phyloP scores from a whole-genome alignment of 1,284 basidiomycete species.

The Cryptococcus hybrid region DNA sequence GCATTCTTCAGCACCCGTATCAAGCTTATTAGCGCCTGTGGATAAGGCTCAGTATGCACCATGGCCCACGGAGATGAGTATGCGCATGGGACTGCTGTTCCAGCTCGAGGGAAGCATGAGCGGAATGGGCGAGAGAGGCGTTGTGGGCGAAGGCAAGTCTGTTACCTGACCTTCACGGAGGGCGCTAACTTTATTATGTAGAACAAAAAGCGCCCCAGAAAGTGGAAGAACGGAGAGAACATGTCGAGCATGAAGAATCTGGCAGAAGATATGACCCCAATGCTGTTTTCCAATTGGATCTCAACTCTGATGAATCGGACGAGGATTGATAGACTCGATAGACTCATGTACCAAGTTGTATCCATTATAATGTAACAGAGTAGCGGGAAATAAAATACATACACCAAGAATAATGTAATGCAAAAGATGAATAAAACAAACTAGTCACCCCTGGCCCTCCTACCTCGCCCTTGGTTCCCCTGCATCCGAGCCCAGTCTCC shows the following conservation, averaged over 20 bases:
- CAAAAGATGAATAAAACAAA: background rate
- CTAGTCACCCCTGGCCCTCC: constrained; percentile 38
- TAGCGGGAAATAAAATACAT: background rate
- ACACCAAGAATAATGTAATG: background rate
- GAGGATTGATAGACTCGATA: constrained; percentile 9
- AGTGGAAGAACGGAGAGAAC: constrained; percentile 3
- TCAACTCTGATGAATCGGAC: constrained; percentile 38
- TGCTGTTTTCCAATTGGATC: constrained; percentile 40
- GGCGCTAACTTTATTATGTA: background rate
- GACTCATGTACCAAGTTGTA: background rate
- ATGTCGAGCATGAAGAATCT: constrained; percentile 28
- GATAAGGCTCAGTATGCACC: constrained; percentile 33
- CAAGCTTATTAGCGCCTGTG: constrained; percentile 20
- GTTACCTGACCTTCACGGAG: background rate
- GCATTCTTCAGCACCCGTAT: constrained; percentile 39
- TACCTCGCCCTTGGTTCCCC: constrained; percentile 34
- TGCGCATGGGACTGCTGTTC: constrained; percentile 44
- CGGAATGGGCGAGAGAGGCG: constrained; percentile 34
- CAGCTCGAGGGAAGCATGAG: constrained; percentile 43
- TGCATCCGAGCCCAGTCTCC: constrained; percentile 50
- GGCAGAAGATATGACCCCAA: constrained; percentile 35
- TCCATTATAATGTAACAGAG: background rate
- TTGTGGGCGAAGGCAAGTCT: constrained; percentile 33
- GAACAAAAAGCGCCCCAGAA: background rate
- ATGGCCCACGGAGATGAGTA: constrained; percentile 42